Evolutionary conservation across 2,329 filamentous ascomycete genomes (phyloP), one percentile per base, ranked within the genome.

Genomic region (Colletotrichum tofieldiae): DNA sequence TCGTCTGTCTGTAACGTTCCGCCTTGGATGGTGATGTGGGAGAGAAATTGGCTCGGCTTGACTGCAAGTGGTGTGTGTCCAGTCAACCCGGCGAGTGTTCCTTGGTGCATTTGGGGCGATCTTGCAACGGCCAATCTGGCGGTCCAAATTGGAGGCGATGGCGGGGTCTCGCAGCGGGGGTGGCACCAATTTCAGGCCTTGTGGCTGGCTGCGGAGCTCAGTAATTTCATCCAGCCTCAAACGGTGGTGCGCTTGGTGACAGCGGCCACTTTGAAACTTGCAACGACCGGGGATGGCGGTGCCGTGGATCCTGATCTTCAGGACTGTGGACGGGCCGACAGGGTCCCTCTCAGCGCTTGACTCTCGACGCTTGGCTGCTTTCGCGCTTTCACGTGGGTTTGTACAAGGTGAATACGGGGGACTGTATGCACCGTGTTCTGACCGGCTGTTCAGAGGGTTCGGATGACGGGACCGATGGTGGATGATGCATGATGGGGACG

Each of bases 121-220:
- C 63, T n/a, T n/a, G 35, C 58, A 68, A 69, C 59, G 65, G 70
- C 70, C 70, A 72, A 72, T 72, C 70, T 69, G 29, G 52, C 52
- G 43, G 35, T 23, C 55, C 56, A 66, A 67, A 58, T 63, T 54
- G 58, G 45, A 58, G 52, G 54, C 65, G 59, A 72, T 72, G 69
- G 69, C 65, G 70, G 70, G 70, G 70, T 72, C 70, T 69, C 52
- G 65, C 65, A 72, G 70, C 70, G 70, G 70, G 70, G 70, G 70
- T 72, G 70, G 70, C 70, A 72, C 70, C 59, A 72, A 72, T 72
- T 45, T 65, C 47, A 58, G 60, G 59, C 65, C 45, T 43, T 69
- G 65, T 69, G 69, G 65, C 69, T 69, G 69, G 69, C 69, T 72
- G 65, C 69, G 65, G 69, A 72, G 69, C 65, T 41, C 45, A 72